These are phyloP conservation scores for Mycena indigotica DNA, from an alignment of 768 basidiomycete genomes.

Conservation along the genomic window DNA sequence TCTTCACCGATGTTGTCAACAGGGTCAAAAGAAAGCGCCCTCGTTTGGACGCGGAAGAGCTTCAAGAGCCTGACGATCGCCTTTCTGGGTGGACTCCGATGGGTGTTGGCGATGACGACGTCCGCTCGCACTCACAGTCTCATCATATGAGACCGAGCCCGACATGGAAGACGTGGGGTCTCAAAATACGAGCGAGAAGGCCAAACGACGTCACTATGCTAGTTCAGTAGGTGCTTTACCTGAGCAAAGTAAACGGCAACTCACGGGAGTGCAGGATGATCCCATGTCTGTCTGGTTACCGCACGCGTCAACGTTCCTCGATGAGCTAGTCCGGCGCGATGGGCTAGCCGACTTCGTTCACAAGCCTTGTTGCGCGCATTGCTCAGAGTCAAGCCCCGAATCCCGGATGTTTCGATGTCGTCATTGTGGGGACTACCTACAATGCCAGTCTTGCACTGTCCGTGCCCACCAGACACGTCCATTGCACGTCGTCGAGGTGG, in stretches of 20 bases:
- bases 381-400: background rate
- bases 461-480: background rate
- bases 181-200: background rate
- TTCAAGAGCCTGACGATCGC: background rate
- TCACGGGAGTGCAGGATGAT: background rate
- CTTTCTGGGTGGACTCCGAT: background rate
- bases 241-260: no score
- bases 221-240: conserved; percentile 1
- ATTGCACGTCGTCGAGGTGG: background rate
- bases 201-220: background rate
- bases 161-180: background rate
- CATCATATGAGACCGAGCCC: background rate
- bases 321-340: background rate
- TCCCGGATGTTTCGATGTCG: background rate
- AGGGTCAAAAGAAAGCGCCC: background rate
- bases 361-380: background rate
- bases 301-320: background rate
- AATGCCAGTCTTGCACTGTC: background rate
- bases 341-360: background rate
- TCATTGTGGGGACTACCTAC: background rate
- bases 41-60: background rate
- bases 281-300: background rate
- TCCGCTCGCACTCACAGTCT: background rate
- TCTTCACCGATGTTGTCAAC: background rate
- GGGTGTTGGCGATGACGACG: background rate